Evolutionary conservation across 306 rosid species (phyloP).

Genomic region (Malus fusca): DNA sequence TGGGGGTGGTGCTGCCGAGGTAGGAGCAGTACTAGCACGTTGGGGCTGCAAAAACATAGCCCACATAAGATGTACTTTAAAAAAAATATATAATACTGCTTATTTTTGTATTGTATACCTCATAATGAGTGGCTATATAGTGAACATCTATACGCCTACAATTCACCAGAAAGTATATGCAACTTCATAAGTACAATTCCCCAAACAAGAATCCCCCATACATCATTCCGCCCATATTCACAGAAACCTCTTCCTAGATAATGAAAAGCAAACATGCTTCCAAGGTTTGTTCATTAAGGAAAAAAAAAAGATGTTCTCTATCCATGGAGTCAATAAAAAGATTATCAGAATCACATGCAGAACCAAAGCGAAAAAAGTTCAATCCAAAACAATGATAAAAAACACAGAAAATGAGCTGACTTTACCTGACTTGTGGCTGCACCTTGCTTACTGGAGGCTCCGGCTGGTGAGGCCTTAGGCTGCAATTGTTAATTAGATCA

Average conservation of each 20-base stretch:
- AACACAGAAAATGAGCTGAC: not conserved
- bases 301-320: no score
- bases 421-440: conserved; percentile 33
- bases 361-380: not conserved
- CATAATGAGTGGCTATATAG: not conserved
- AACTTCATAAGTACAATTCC: not conserved
- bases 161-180: not conserved
- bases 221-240: not conserved
- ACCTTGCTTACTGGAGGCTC: conserved; percentile 25
- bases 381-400: not conserved
- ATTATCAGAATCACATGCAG: not conserved
- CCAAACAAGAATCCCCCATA: not conserved
- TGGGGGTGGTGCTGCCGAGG: conserved; percentile 15
- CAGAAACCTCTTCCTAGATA: not conserved
- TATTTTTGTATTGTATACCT: not conserved
- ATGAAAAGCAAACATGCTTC: not conserved
- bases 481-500: conserved; percentile 10
- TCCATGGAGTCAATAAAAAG: not conserved
- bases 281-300: not conserved
- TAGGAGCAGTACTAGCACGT: conserved; percentile 25
- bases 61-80: not conserved
- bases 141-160: not conserved
- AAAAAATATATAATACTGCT: not conserved
- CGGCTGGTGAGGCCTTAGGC: conserved; percentile 29
- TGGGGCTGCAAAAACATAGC: conserved; percentile 22